Evolutionary conservation across 225 moss, liverwort and hornwort genomes (phyloP), one percentile per base, ranked within the genome.

Genomic region (Pseudisothecium myosuroides): DNA sequence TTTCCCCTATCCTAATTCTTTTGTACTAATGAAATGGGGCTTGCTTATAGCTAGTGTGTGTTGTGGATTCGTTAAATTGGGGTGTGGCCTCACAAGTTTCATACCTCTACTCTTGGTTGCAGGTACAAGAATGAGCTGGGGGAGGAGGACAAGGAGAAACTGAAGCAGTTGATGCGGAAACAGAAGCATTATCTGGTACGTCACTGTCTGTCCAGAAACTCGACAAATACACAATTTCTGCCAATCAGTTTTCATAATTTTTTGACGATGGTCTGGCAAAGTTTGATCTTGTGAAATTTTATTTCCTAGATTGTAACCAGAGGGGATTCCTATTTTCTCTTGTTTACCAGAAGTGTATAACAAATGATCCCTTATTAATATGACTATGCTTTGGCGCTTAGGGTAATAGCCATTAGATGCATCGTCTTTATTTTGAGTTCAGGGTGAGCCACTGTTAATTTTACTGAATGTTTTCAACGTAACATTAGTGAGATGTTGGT

Each of bases 121-220:
- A 98, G 98, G 89, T 99, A 99, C 89, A 99, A 99, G 89, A 96
- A 99, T 77, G 99, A 99, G 82, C 52, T 97, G 80, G 95, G 90
- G 88, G 96, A 94, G 75, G 94, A 94, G 81, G 97, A 99, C 87
- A 97, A 96, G 89, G 96, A 95, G 85, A 95, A 92, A 24, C 84
- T 99, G 90, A 96, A 92, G 93, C 92, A 86, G 55, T 80, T 99
- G 92, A 96, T 97, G 96, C 95, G 96, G 73, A 92, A 92, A 87
- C 99, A 99, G 60, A 95, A 95, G 91, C 97, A 97, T 88, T 95
- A 99, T 88, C 89, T 96, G 96, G 98, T 98, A 94, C 37, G 76
- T 85, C 55, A 12, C 60, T 39, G 22, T 59, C n/a, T 82, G 68
- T 61, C 49, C 24, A 78, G 31, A 85, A 77, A 36, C 56, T 43